Conservation (phyloP, 495 filamentous ascomycete genomes). For the Glonium stellatum region DNA sequence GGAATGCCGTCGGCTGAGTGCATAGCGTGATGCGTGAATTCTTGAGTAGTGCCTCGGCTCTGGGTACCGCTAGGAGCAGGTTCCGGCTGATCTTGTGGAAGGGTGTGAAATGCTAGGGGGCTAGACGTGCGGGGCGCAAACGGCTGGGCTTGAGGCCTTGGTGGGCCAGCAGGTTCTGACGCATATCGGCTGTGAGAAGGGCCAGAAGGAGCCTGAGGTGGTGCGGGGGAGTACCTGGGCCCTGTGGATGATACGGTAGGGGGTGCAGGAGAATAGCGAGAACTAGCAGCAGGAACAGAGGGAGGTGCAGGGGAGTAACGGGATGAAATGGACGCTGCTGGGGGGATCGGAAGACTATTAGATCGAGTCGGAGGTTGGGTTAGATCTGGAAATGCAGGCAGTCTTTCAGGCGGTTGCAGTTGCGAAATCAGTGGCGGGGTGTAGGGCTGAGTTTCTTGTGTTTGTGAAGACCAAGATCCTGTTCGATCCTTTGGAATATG, state of each 20-base stretch:
- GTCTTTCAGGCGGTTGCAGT: conserved; percentile 49
- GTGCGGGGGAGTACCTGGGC: conserved; percentile 47
- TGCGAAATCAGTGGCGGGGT: conserved; percentile 43
- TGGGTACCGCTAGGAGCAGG: conserved; percentile 26
- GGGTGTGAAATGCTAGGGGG: conserved; percentile 62
- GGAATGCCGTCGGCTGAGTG: conserved; percentile 15
- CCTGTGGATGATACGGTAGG: conserved; percentile 37
- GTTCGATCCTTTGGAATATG: conserved; percentile 26
- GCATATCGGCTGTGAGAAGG: conserved; percentile 25
- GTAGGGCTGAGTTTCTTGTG: conserved; percentile 26
- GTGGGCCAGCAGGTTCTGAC: conserved; percentile 34
- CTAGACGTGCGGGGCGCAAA: conserved; percentile 83
- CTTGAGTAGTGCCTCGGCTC: conserved; percentile 11
- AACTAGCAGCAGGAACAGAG: conserved; percentile 4
- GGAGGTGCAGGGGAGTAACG: conserved; percentile 28
- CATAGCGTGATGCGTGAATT: conserved; percentile 26
- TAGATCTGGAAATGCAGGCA: conserved; percentile 40
- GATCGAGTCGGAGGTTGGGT: conserved; percentile 29
- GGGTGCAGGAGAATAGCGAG: conserved; percentile 28
- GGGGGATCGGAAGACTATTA: conserved; percentile 27
- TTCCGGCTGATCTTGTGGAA: conserved; percentile 39
- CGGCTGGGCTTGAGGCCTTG: conserved; percentile 43
- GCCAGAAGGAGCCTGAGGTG: conserved; percentile 36
- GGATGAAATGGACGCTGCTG: conserved; percentile 16
- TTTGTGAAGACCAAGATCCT: conserved; percentile 26